Percentiles rank a stretch among this genome's conserved stretches.
These are phyloP conservation scores for Chytridium lagenaria DNA, from an alignment of 371 early-diverging fungal species.

Conservation along the genomic window DNA sequence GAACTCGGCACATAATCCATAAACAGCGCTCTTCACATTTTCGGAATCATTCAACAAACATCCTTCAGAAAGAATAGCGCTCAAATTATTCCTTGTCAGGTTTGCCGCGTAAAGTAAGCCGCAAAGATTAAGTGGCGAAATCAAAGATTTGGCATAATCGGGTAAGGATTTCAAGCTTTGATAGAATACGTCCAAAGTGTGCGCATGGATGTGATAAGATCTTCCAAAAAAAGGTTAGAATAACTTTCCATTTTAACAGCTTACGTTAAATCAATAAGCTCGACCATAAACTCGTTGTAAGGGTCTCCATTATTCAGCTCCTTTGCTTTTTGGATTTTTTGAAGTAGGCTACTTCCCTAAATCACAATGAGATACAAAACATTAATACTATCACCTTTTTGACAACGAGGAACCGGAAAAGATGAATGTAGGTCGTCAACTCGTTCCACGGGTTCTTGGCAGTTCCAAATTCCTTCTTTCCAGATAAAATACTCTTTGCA, in stretches of 20 bases:
- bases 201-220: background rate
- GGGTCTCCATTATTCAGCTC: slow-evolving; percentile 22
- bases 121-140: slow-evolving; percentile 12
- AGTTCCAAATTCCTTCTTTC: background rate
- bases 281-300: slow-evolving; percentile 54
- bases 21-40: slow-evolving; percentile 4
- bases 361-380: background rate
- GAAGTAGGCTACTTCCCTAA: background rate
- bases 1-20: slow-evolving; percentile 51
- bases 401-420: background rate
- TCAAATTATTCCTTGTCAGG: slow-evolving; percentile 25
- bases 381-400: background rate
- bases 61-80: slow-evolving; percentile 11
- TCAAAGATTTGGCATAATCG: background rate
- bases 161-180: background rate
- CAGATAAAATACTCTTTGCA: background rate
- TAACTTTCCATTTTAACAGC: background rate
- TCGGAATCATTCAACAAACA: slow-evolving; percentile 7
- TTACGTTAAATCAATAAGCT: slow-evolving; percentile 50
- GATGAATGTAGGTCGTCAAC: background rate
- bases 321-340: slow-evolving; percentile 9
- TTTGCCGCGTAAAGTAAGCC: slow-evolving; percentile 30
- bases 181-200: background rate
- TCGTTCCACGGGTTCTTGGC: background rate
- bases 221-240: background rate